Conservation (phyloP, 345 rosid species). For the Rhodamnia rubescens region DNA sequence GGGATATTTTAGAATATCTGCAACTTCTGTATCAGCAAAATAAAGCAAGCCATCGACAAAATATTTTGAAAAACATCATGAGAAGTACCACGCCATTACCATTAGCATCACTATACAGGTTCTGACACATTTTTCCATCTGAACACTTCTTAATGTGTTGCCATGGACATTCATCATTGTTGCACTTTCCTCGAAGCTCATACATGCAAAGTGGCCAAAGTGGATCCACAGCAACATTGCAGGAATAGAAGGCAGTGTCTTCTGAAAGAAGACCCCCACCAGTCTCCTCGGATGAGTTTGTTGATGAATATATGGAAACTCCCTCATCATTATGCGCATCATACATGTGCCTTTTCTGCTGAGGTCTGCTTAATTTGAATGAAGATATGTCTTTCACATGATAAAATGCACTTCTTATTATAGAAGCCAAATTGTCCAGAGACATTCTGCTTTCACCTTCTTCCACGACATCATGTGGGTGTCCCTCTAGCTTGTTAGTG, state of each 20-base stretch:
- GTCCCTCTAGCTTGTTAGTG: constrained; percentile 25
- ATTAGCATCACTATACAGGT: constrained; percentile 24
- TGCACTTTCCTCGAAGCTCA: constrained; percentile 96
- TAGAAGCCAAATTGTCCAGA: constrained; percentile 21
- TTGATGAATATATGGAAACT: constrained; percentile 9
- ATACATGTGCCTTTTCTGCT: constrained; percentile 6
- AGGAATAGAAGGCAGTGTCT: constrained; percentile 36
- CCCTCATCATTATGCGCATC: constrained; percentile 9
- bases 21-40: neutral
- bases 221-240: constrained; percentile 52
- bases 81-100: constrained; percentile 12
- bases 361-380: constrained; percentile 10
- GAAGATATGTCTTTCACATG: constrained; percentile 34
- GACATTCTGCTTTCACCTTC: constrained; percentile 10
- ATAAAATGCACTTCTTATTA: constrained; percentile 41
- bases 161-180: constrained; percentile 86
- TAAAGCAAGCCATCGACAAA: neutral
- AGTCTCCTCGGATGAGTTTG: constrained; percentile 10
- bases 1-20: neutral
- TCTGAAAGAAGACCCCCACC: constrained; percentile 8
- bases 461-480: constrained; percentile 14
- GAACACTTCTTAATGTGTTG: constrained; percentile 68
- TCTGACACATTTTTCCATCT: constrained; percentile 14
- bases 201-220: constrained; percentile 83
- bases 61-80: constrained; percentile 3